A percentile compares a stretch with the other conserved stretches of the same genome.
phyloP scores from a whole-genome alignment of 257 asterid genomes.

The Ilex aquifolium region DNA sequence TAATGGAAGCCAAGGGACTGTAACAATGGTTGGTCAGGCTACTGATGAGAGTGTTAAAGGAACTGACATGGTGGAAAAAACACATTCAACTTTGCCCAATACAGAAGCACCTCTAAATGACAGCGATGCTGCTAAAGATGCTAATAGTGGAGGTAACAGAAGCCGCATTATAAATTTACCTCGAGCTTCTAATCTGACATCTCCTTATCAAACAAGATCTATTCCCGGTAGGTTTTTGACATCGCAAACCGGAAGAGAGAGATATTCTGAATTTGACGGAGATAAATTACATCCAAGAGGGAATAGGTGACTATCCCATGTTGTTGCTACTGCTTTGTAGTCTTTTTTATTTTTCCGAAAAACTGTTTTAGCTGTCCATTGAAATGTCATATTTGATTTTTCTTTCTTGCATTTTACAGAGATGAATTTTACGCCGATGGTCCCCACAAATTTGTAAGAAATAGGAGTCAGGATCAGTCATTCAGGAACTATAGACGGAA shows the following conservation, averaged over 20 bases:
- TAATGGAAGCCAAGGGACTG: slow-evolving; percentile 26
- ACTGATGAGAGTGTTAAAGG: slow-evolving; percentile 27
- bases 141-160: slow-evolving; percentile 35
- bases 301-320: slow-evolving; percentile 50
- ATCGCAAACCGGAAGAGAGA: slow-evolving; percentile 59
- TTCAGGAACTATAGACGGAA: slow-evolving; percentile 46
- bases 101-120: slow-evolving; percentile 39
- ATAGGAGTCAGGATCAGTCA: slow-evolving; percentile 47
- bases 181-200: slow-evolving; percentile 39
- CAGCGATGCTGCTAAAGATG: slow-evolving; percentile 39
- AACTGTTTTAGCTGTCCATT: background rate
- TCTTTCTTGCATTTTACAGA: slow-evolving; percentile 40
- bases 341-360: background rate
- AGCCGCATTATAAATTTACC: slow-evolving; percentile 84
- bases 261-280: slow-evolving; percentile 51
- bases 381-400: background rate
- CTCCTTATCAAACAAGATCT: slow-evolving; percentile 43
- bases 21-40: slow-evolving; percentile 27
- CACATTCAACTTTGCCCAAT: slow-evolving; percentile 28
- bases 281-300: slow-evolving; percentile 42
- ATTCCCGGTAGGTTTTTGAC: slow-evolving; percentile 38
- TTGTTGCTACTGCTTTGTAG: background rate
- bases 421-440: slow-evolving; percentile 51
- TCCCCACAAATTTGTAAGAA: slow-evolving; percentile 49
- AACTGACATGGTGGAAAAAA: slow-evolving; percentile 21